Evolutionary conservation across 2,329 filamentous ascomycete species (phyloP).

Genomic region (Cadophora sp.): DNA sequence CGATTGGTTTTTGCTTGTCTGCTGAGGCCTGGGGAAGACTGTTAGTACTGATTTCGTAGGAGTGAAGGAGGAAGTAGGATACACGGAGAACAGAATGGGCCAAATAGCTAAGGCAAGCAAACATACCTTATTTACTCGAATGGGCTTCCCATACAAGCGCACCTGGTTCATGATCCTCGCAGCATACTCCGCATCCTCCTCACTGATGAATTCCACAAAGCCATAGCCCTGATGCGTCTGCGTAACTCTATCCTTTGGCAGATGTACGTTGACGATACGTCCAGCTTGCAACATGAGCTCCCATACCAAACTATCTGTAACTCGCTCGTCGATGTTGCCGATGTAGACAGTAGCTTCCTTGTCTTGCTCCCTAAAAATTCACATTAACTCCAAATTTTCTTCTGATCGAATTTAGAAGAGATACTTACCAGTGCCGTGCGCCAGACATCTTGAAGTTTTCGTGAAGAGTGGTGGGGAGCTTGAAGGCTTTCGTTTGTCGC

Average conservation of each 20-base stretch:
- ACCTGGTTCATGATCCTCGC: constrained; percentile 97
- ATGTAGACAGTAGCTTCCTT: constrained; percentile 98
- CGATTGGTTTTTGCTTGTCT: constrained; percentile 91
- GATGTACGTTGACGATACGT: constrained; percentile 96
- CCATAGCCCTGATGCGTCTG: constrained; percentile 97
- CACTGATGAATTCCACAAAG: constrained; percentile 97
- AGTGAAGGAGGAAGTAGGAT: background rate
- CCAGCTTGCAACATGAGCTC: constrained; percentile 98
- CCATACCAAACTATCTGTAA: constrained; percentile 88
- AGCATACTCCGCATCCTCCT: constrained; percentile 96
- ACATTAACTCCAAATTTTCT: background rate
- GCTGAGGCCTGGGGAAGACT: constrained; percentile 63
- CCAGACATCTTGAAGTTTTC: constrained; percentile 49
- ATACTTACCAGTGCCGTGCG: constrained; percentile 72
- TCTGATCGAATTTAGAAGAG: background rate
- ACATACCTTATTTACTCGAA: constrained; percentile 91
- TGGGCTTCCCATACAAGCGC: constrained; percentile 89
- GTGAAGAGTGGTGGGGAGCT: constrained; percentile 16
- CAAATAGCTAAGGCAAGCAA: background rate
- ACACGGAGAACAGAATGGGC: background rate
- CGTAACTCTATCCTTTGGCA: constrained; percentile 97
- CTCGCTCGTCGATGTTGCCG: constrained; percentile 97
- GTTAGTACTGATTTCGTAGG: background rate
- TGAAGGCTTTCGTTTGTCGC: constrained; percentile 28
- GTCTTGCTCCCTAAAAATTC: constrained; percentile 82